Evolutionary conservation across 2,329 filamentous ascomycete genomes (phyloP).

Genomic region (Fusarium miscanthi): DNA sequence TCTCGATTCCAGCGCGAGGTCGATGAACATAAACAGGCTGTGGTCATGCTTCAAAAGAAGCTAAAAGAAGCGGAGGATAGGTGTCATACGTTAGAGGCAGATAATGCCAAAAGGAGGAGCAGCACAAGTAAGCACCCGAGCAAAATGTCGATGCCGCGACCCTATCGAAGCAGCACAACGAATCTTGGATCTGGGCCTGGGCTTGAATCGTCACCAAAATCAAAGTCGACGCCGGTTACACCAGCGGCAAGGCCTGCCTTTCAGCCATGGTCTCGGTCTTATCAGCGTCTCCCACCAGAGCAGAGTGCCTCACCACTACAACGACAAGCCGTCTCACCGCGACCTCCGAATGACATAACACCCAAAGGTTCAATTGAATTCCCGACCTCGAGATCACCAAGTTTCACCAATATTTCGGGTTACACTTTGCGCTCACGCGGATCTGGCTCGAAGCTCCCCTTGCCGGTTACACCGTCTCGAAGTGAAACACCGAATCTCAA

Average conservation of each 20-base stretch:
- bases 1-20: conserved; percentile 52
- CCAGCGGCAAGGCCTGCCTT: conserved; percentile 35
- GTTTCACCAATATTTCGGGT: conserved; percentile 42
- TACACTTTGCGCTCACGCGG: conserved; percentile 50
- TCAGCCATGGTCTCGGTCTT: conserved; percentile 31
- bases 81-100: conserved; percentile 47
- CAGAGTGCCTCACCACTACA: conserved; percentile 13
- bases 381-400: conserved; percentile 42
- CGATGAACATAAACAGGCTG: conserved; percentile 48
- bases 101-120: conserved; percentile 38
- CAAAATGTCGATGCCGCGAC: conserved; percentile 32
- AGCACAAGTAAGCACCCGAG: conserved; percentile 26
- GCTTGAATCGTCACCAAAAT: conserved; percentile 36
- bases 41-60: conserved; percentile 49
- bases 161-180: conserved; percentile 29
- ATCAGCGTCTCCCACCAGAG: conserved; percentile 28
- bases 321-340: conserved; percentile 20
- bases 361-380: conserved; percentile 22
- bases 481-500: conserved; percentile 50
- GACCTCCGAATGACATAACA: conserved; percentile 11
- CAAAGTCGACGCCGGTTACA: conserved; percentile 41
- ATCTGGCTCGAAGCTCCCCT: conserved; percentile 54
- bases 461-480: conserved; percentile 53
- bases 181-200: conserved; percentile 25
- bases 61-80: conserved; percentile 51